Evolutionary conservation across 306 rosid genomes (phyloP), one percentile per base, ranked within the genome.

Genomic region (Delonix regia): DNA sequence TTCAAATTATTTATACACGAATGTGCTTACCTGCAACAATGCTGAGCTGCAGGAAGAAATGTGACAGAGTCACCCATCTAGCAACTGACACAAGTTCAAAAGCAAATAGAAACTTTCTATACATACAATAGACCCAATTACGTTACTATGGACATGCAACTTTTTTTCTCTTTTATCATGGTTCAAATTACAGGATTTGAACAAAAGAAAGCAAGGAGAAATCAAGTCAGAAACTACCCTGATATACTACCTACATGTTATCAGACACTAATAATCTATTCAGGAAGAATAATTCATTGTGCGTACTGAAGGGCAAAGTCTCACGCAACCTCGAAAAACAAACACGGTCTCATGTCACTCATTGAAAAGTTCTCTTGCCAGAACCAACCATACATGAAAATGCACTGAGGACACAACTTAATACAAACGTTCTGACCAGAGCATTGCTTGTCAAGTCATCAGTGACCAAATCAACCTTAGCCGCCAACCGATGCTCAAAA

Each of bases 241-340:
- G 89, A 82, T 48, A 86, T 76, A 81, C 69, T 71, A 76, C 90
- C 97, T 92, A 90, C 81, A 56, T 84, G 87, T 83, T 81, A 87
- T 81, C 85, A 81, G 81, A 85, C 83, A 87, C 92, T 84, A 82
- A 59, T 67, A 76, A 86, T 88, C 98, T 89, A 89, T 79, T 84
- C 78, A 75, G 85, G 90, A 93, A 83, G 90, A 89, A 91, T 75
- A 88, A 86, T 81, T 85, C 92, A 82, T 75, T 82, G 84, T 78
- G 88, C 73, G 83, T 67, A 81, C 84, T 81, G 88, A 84, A 82
- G 95, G 87, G 90, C 62, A 68, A 75, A 81, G 87, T 89, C 86
- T 84, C 88, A 86, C 86, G 84, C 86, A 89, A 88, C 91, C 91
- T 88, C 94, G 76, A 83, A 81, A 81, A 83, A 61, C 78, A 87